A percentile compares a stretch with the other conserved stretches of the same genome.
These are phyloP conservation scores for Erigeron canadensis DNA, from an alignment of 129 eudicot species.

Conservation along the genomic window DNA sequence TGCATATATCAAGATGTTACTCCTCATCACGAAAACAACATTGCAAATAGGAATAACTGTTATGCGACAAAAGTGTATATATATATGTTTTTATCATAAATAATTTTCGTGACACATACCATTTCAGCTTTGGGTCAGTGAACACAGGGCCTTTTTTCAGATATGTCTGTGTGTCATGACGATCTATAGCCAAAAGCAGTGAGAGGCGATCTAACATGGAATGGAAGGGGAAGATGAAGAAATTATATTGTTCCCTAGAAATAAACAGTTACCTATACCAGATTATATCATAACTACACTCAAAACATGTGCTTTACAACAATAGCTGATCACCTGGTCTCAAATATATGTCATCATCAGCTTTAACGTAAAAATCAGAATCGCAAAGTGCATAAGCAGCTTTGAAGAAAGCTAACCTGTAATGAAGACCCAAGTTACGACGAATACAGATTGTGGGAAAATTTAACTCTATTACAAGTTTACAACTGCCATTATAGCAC, in stretches of 20 bases:
- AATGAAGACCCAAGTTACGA: conserved; percentile 23
- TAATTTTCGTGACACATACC: conserved; percentile 44
- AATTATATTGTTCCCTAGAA: background rate
- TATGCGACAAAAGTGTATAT: too few species aligned
- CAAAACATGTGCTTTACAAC: background rate
- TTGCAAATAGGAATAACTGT: background rate
- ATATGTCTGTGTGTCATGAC: conserved; percentile 74
- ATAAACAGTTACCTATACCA: background rate
- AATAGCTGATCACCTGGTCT: conserved; percentile 61
- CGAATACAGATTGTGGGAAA: conserved; percentile 5
- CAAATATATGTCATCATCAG: conserved; percentile 90
- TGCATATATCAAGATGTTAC: conserved; percentile 30
- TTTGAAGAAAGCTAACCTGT: conserved; percentile 91
- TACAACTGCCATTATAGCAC: conserved; percentile 39
- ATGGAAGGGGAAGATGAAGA: conserved; percentile 27
- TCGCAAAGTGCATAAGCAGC: conserved; percentile 91
- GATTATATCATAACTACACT: background rate
- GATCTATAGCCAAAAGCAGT: conserved; percentile 89
- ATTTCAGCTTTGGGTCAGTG: conserved; percentile 92
- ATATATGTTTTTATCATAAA: too few species aligned
- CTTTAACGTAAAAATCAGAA: conserved; percentile 91
- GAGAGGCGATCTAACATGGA: conserved; percentile 74
- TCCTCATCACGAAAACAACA: background rate
- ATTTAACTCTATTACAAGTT: conserved; percentile 3
- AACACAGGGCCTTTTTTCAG: conserved; percentile 99